These are phyloP conservation scores for Apophysomyces sp. DNA, from an alignment of 371 early-diverging fungal genomes.

Conservation along the genomic window DNA sequence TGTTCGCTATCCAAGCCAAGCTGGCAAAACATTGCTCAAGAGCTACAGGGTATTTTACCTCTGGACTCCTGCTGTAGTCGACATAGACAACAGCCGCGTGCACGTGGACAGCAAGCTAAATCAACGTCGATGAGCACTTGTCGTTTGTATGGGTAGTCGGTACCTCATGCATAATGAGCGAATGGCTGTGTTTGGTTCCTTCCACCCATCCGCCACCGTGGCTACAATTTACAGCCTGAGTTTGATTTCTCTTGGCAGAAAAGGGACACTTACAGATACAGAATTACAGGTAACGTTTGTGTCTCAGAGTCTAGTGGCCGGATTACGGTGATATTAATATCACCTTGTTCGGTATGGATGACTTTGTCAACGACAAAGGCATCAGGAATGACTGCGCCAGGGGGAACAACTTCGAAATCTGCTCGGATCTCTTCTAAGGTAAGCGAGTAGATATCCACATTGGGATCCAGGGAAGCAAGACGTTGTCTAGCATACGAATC, in stretches of 20 bases:
- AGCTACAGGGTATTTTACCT: conserved; percentile 26
- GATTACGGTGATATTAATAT: conserved; percentile 4
- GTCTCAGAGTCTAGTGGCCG: conserved; percentile 15
- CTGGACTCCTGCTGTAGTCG: conserved; percentile 25
- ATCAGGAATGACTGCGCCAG: background rate
- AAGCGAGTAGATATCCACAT: too few species aligned
- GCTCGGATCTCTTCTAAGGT: too few species aligned
- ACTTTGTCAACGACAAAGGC: background rate
- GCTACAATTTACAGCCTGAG: background rate
- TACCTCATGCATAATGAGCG: conserved; percentile 14
- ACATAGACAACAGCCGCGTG: conserved; percentile 21
- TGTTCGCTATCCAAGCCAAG: conserved; percentile 13
- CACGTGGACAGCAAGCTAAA: conserved; percentile 2
- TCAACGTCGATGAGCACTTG: background rate
- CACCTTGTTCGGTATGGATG: background rate
- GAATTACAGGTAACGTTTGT: conserved; percentile 11
- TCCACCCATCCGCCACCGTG: conserved; percentile 23
- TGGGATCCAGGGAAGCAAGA: too few species aligned
- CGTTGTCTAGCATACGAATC: too few species aligned
- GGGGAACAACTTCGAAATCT: too few species aligned
- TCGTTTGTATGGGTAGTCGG: background rate
- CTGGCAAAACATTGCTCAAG: conserved; percentile 26
- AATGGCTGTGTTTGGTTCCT: conserved; percentile 17
- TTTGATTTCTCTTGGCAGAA: background rate
- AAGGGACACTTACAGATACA: conserved; percentile 8